These are phyloP conservation scores for Pharnaceum exiguum DNA, from an alignment of 148 eudicot species.

Conservation along the genomic window DNA sequence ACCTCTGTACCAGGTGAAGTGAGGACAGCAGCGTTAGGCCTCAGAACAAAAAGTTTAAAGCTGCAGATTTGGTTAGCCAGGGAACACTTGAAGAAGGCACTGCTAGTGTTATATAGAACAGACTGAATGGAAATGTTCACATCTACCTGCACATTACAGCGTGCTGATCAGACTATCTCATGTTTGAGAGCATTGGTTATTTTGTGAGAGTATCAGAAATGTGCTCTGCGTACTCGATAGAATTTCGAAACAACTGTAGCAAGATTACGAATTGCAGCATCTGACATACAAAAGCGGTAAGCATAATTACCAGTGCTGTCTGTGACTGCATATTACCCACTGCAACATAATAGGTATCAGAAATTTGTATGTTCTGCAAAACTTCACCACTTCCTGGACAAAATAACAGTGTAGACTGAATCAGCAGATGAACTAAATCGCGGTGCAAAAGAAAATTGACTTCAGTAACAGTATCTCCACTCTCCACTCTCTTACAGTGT, in stretches of 20 bases:
- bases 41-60: constrained; percentile 35
- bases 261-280: background rate
- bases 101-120: constrained; percentile 34
- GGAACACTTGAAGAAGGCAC: constrained; percentile 39
- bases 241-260: too few species aligned
- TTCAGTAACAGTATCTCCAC: background rate
- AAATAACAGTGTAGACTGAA: background rate
- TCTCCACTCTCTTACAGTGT: background rate
- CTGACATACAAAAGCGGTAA: background rate
- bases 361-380: constrained; percentile 28
- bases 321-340: constrained; percentile 50
- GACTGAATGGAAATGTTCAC: constrained; percentile 47
- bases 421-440: too few species aligned
- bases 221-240: too few species aligned
- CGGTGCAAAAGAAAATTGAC: background rate
- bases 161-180: background rate
- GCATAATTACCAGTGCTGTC: constrained; percentile 31
- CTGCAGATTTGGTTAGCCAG: constrained; percentile 35
- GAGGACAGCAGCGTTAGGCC: constrained; percentile 33
- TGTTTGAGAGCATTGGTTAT: too few species aligned
- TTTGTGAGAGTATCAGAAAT: too few species aligned
- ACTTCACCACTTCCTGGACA: constrained; percentile 42
- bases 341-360: constrained; percentile 46
- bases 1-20: constrained; percentile 50
- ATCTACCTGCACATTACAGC: constrained; percentile 30